phyloP scores from a whole-genome alignment of 441 rosid genomes.

The Erysimum cheiri region DNA sequence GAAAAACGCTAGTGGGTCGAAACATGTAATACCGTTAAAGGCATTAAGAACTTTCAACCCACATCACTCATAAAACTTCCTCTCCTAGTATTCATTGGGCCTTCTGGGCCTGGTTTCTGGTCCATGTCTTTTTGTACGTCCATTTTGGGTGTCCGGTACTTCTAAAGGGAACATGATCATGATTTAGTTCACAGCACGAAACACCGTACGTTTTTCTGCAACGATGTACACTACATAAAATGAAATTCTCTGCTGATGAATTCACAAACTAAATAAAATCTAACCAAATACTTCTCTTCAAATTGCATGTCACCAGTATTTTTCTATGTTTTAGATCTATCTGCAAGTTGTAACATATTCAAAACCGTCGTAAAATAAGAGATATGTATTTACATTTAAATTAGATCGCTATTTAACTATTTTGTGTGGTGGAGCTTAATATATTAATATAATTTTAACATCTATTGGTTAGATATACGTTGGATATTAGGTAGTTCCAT shows the following conservation, averaged over 20 bases:
- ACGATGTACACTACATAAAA: not conserved
- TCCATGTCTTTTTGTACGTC: not conserved
- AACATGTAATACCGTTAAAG: not conserved
- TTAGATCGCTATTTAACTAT: not conserved
- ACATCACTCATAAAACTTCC: not conserved
- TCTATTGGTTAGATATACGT: conserved; percentile 24
- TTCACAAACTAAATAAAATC: not conserved
- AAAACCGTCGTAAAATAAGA: not conserved
- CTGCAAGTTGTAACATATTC: not conserved
- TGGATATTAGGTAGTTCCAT: conserved; percentile 25
- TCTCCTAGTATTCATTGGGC: not conserved
- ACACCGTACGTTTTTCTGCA: not conserved
- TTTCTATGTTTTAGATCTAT: not conserved
- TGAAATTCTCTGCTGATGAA: not conserved
- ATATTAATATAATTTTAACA: not conserved
- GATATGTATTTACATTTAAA: not conserved
- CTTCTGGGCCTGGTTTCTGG: not conserved
- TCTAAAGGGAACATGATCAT: not conserved
- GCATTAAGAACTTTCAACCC: not conserved
- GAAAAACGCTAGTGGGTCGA: not conserved
- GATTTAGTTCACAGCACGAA: no score
- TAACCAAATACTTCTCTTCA: not conserved
- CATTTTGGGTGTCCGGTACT: not conserved
- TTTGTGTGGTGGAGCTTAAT: conserved; percentile 5
- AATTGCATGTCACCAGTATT: not conserved